These are phyloP conservation scores for Aschersonia sp. DNA, from an alignment of 2,329 filamentous ascomycete genomes.

Conservation along the genomic window DNA sequence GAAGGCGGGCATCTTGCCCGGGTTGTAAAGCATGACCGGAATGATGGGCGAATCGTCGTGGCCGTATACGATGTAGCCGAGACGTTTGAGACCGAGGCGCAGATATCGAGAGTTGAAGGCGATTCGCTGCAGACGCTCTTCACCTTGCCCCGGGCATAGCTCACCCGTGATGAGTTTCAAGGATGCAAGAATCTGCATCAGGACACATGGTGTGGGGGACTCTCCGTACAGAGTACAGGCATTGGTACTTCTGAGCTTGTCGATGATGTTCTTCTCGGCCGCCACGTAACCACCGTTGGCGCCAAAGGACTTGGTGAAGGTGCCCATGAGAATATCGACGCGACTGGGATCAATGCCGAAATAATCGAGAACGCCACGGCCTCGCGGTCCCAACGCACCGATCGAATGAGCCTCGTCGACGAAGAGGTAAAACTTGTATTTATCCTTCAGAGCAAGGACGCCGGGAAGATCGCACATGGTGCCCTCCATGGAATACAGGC, in stretches of 20 bases:
- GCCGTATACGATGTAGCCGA: slow-evolving; percentile 92
- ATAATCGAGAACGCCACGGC: slow-evolving; percentile 93
- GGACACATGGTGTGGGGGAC: slow-evolving; percentile 70
- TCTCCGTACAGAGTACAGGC: slow-evolving; percentile 80
- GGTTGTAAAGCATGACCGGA: slow-evolving; percentile 86
- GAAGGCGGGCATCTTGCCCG: slow-evolving; percentile 97
- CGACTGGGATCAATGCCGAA: slow-evolving; percentile 80
- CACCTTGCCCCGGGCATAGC: slow-evolving; percentile 75
- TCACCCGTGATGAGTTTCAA: slow-evolving; percentile 84
- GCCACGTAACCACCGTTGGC: slow-evolving; percentile 95
- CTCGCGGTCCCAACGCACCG: slow-evolving; percentile 75
- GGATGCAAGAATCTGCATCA: slow-evolving; percentile 80
- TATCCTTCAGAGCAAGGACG: slow-evolving; percentile 72
- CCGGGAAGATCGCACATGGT: slow-evolving; percentile 97
- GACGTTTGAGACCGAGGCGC: slow-evolving; percentile 88
- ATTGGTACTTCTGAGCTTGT: slow-evolving; percentile 78
- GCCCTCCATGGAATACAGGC: slow-evolving; percentile 98
- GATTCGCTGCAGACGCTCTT: slow-evolving; percentile 87
- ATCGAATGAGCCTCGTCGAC: slow-evolving; percentile 95
- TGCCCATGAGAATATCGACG: slow-evolving; percentile 95
- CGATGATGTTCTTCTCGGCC: slow-evolving; percentile 77
- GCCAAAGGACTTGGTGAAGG: slow-evolving; percentile 94
- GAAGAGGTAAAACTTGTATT: slow-evolving; percentile 95
- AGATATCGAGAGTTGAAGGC: slow-evolving; percentile 98
- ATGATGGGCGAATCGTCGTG: slow-evolving; percentile 98